Evolutionary conservation across 805 yeast genomes (phyloP).

Genomic region (Saccharomycopsis synnaedendra): DNA sequence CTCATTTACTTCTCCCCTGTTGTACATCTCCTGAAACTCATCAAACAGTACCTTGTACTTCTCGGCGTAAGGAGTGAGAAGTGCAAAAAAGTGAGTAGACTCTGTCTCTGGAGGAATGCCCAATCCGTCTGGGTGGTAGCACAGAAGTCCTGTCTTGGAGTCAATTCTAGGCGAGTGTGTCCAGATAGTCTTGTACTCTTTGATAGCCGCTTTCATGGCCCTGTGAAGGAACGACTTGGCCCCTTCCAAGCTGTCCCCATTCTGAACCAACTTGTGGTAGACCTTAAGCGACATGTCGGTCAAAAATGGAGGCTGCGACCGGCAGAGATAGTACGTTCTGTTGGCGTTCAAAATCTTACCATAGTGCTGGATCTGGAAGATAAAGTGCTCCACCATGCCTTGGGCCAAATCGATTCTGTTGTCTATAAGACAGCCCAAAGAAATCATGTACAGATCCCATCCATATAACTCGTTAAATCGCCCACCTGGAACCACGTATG

Average conservation of each 20-base stretch:
- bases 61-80: conserved; percentile 55
- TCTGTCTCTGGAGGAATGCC: conserved; percentile 99
- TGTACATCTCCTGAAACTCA: conserved; percentile 61
- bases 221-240: conserved; percentile 52
- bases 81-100: conserved; percentile 68
- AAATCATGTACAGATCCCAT: conserved; percentile 95
- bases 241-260: conserved; percentile 33
- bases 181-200: conserved; percentile 82
- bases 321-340: conserved; percentile 76
- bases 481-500: conserved; percentile 96
- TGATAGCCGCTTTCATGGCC: conserved; percentile 68
- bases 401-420: conserved; percentile 58
- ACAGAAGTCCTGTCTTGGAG: conserved; percentile 62
- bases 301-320: conserved; percentile 95
- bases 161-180: conserved; percentile 63
- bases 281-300: conserved; percentile 83
- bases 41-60: conserved; percentile 48
- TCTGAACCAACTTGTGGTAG: conserved; percentile 38
- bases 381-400: conserved; percentile 88
- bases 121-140: conserved; percentile 80
- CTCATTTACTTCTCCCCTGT: conserved; percentile 51
- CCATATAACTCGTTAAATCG: conserved; percentile 94
- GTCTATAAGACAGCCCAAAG: conserved; percentile 68
- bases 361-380: conserved; percentile 80
- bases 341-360: conserved; percentile 93